phyloP scores from a whole-genome alignment of 352 stramenopile genomes.

The Aphanomyces astaci region DNA sequence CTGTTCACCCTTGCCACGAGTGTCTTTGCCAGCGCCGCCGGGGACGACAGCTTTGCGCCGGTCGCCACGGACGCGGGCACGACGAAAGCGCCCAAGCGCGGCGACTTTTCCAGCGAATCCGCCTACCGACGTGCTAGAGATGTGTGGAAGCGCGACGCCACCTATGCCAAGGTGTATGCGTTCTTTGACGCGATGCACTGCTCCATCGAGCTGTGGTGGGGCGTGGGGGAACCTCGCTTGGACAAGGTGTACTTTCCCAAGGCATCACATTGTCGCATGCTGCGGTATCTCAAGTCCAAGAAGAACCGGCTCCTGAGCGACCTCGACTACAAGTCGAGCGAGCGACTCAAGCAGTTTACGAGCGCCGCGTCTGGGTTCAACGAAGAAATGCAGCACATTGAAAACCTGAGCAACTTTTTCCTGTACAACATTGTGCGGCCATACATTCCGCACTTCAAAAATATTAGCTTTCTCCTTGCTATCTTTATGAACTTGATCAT shows the following conservation, averaged over 20 bases:
- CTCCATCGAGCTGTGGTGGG: conserved; percentile 22
- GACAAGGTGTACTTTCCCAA: conserved; percentile 22
- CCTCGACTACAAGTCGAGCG: conserved; percentile 20
- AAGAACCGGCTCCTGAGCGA: conserved; percentile 4
- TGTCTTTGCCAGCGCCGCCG: background rate
- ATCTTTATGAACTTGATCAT: conserved; percentile 26
- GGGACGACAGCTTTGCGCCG: conserved; percentile 7
- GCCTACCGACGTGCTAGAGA: conserved; percentile 4
- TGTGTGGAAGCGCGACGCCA: conserved; percentile 1
- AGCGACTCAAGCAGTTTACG: conserved; percentile 21
- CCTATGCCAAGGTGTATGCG: conserved; percentile 17
- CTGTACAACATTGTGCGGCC: conserved; percentile 21
- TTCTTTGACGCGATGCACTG: conserved; percentile 21
- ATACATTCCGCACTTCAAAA: conserved; percentile 22
- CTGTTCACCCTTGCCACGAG: conserved; percentile 20
- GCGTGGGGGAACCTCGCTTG: background rate
- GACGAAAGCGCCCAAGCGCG: conserved; percentile 1
- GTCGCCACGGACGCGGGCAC: background rate
- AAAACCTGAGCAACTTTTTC: conserved; percentile 13
- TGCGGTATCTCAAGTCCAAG: conserved; percentile 9
- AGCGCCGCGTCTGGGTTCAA: background rate
- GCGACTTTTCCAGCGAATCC: conserved; percentile 16
- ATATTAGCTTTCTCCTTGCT: conserved; percentile 16
- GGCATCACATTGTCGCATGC: conserved; percentile 20
- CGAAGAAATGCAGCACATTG: conserved; percentile 23